Evolutionary conservation across 2,329 filamentous ascomycete genomes (phyloP).

Genomic region (Penicillium hordei): DNA sequence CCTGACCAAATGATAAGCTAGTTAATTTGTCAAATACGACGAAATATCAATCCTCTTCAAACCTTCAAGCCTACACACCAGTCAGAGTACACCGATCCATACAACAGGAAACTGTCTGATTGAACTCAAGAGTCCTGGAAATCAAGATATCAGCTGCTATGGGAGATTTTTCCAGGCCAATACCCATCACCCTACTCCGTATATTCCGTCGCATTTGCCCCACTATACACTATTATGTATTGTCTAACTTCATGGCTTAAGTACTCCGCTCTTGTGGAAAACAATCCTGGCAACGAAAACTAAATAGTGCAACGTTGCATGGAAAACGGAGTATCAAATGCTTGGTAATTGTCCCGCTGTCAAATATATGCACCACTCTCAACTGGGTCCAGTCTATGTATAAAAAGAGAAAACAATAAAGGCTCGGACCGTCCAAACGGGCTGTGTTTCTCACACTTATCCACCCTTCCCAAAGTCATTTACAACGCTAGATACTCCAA

Average conservation of each 20-base stretch:
- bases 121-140: not conserved
- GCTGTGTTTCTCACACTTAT: not conserved
- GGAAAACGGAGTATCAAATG: not conserved
- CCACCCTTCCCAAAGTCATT: not conserved
- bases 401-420: not conserved
- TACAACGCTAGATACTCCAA: not conserved
- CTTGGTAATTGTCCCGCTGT: not conserved
- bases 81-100: not conserved
- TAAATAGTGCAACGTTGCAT: not conserved
- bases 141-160: not conserved
- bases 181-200: not conserved
- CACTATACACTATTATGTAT: not conserved
- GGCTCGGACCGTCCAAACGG: slow-evolving; percentile 9
- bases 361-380: not conserved
- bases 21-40: too few species aligned
- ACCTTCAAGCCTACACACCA: not conserved
- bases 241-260: not conserved
- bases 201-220: not conserved
- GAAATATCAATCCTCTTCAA: not conserved
- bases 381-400: not conserved
- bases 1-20: not conserved
- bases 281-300: not conserved
- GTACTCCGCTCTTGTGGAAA: not conserved
- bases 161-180: not conserved
- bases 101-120: not conserved